A percentile compares a stretch with the other conserved stretches of the same genome.
Conservation (phyloP, 805 yeast species). For the Schwanniomyces sp. region DNA sequence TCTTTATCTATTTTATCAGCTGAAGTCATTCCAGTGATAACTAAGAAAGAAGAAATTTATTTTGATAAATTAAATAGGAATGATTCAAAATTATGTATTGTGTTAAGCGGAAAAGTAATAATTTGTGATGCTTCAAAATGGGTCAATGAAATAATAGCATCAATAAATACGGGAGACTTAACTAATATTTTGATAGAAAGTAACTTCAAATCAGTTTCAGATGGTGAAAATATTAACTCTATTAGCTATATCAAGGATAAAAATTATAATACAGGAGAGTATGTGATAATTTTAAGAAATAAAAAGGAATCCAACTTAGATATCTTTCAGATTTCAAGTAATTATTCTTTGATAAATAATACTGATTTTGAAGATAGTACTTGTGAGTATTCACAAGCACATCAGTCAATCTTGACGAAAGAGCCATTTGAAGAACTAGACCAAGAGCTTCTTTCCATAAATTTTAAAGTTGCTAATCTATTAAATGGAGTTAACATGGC, state of each 20-base stretch:
- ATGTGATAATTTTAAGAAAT: slow-evolving; percentile 16
- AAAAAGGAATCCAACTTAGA: slow-evolving; percentile 9
- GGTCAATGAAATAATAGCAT: slow-evolving; percentile 8
- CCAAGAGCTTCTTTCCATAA: slow-evolving; percentile 11
- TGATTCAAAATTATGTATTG: slow-evolving; percentile 5
- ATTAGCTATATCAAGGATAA: slow-evolving; percentile 21
- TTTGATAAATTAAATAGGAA: slow-evolving; percentile 5
- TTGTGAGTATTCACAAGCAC: background rate
- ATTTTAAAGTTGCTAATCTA: background rate
- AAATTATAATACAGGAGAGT: slow-evolving; percentile 28
- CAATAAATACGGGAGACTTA: background rate
- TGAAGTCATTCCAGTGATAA: slow-evolving; percentile 13
- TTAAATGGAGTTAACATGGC: background rate
- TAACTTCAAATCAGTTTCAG: slow-evolving; percentile 6
- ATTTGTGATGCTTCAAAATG: slow-evolving; percentile 15
- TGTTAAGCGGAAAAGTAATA: slow-evolving; percentile 8
- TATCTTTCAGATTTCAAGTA: slow-evolving; percentile 11
- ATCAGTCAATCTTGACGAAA: slow-evolving; percentile 5
- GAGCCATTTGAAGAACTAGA: slow-evolving; percentile 19
- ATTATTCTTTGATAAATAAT: background rate
- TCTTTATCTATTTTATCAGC: slow-evolving; percentile 11
- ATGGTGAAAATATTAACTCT: slow-evolving; percentile 7
- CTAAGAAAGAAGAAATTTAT: background rate
- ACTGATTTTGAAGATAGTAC: background rate
- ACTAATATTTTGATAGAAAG: background rate